Base-by-base conservation (phyloP, 768 basidiomycete genomes). In the Mycena amicta region DNA sequence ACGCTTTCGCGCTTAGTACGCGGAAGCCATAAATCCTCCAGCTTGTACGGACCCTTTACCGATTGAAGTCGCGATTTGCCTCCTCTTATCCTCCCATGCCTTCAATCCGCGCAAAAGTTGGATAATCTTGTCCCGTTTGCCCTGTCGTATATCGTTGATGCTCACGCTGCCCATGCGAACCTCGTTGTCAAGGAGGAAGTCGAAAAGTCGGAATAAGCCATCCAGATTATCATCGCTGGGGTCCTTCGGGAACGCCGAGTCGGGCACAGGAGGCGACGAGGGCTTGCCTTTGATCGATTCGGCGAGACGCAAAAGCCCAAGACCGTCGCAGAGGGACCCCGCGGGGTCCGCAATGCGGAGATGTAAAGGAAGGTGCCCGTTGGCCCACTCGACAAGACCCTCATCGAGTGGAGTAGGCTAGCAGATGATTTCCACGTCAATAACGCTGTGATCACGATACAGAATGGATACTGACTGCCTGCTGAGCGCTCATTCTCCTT, bases 81-180 rank as follows among this genome's bases (percentile, higher is more conserved):
- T 78, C 30, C 89, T 73, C 74, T 88, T 89, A 37, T 94, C 92
- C 70, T 93, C 89, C 92, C 92, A 93, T 0, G 73, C 71, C 72
- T 86, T 90, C 65, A 94, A 69, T 33, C 90, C 89, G 64, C 80
- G 85, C 66, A 98, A 70, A 30, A 98, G 75, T 70, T 93, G 89
- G 3, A 88, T 65, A 59, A 96, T 84, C 77, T 92, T 95, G 45
- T 90, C 88, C 49, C 85, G 78, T 69, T 89, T 92, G 28, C 91
- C 92, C 60, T 85, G 83, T 51, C 92, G 80, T 30, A 98, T 81
- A 72, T 98, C 96, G 69, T 96, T 96, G 74, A 97, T 95, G 66
- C 91, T 94, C 29, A 98, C 89, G 60, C 87, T 85, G 8, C 91
- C 95, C 79, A 96, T 92, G 74, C 90, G 89, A 56, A 95, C 87